These are phyloP conservation scores for Neurospora sp. DNA, from an alignment of 495 filamentous ascomycete genomes.

Conservation along the genomic window DNA sequence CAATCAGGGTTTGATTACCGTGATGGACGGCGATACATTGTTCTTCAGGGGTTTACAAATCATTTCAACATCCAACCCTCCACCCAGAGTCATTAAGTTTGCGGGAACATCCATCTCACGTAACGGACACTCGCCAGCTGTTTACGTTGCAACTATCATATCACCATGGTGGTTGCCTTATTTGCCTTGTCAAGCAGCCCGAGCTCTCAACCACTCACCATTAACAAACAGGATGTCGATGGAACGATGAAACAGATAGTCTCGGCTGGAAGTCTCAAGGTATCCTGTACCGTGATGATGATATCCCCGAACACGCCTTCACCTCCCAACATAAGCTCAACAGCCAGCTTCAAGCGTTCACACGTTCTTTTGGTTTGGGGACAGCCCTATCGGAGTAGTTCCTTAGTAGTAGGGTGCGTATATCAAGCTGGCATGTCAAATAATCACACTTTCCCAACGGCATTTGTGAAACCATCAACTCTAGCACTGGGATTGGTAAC, in stretches of 20 bases:
- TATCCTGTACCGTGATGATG: background rate
- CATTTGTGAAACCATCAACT: background rate
- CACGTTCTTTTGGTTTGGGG: too few species aligned
- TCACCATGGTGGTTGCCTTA: background rate
- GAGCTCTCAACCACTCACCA: background rate
- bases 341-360: too few species aligned
- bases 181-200: background rate
- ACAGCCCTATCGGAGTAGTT: too few species aligned
- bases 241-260: background rate
- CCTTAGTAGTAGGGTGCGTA: background rate
- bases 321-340: too few species aligned
- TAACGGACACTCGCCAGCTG: background rate
- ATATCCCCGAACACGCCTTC: too few species aligned
- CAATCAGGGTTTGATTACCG: background rate
- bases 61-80: too few species aligned
- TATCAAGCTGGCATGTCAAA: background rate
- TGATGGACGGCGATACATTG: too few species aligned
- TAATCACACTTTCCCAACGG: background rate
- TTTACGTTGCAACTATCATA: background rate
- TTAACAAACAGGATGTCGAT: background rate
- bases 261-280: background rate
- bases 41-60: too few species aligned
- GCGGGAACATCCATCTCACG: background rate
- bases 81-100: too few species aligned
- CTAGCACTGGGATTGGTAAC: background rate